Conservation (phyloP, 306 rosid genomes). For the Clitoria ternatea region DNA sequence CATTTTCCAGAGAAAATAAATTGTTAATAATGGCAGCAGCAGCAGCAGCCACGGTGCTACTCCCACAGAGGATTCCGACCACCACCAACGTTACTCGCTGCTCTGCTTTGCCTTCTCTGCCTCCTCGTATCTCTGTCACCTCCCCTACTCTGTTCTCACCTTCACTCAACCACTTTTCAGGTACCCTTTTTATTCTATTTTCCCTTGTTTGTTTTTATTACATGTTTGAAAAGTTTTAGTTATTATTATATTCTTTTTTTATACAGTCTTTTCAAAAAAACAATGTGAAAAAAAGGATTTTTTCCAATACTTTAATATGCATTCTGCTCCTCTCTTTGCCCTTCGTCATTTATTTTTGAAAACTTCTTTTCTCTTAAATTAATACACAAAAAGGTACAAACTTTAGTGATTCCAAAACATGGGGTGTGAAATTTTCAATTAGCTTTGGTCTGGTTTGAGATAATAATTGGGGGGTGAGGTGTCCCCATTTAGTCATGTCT, state of each 20-base stretch:
- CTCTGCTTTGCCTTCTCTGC: slow-evolving; percentile 68
- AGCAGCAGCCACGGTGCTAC: slow-evolving; percentile 56
- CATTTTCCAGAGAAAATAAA: neutral
- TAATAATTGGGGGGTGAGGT: no score
- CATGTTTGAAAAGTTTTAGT: neutral
- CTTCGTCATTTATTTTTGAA: neutral
- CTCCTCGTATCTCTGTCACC: slow-evolving; percentile 59
- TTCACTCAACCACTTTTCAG: slow-evolving; percentile 46
- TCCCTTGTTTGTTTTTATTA: neutral
- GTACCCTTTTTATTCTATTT: slow-evolving; percentile 23
- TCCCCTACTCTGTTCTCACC: slow-evolving; percentile 42
- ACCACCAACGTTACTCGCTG: slow-evolving; percentile 45
- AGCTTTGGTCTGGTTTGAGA: neutral
- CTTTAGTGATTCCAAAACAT: neutral
- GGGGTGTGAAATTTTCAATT: neutral
- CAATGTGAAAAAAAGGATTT: neutral
- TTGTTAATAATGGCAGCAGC: slow-evolving; percentile 48
- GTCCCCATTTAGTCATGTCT: no score
- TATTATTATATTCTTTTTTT: neutral
- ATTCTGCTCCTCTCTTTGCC: neutral
- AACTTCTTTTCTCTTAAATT: neutral
- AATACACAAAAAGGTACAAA: neutral
- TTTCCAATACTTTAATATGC: neutral
- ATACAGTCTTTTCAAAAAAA: neutral
- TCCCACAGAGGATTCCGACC: slow-evolving; percentile 37